Conservation (phyloP, 805 yeast species). For the Diddensiella santjacobensis region DNA sequence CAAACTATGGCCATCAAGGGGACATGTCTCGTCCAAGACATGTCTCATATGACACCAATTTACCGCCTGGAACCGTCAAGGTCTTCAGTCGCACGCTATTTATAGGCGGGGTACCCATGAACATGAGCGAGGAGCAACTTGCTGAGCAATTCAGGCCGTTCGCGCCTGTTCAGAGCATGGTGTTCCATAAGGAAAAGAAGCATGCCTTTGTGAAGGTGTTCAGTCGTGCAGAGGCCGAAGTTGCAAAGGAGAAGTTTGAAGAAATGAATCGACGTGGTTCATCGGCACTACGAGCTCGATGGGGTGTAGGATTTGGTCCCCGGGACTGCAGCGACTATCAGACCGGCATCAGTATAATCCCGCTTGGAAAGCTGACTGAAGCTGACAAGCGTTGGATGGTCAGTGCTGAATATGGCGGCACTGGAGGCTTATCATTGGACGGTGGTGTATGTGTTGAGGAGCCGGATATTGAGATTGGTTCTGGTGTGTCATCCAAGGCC, state of each 20-base stretch:
- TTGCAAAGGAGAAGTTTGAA: constrained; percentile 65
- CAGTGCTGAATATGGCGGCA: constrained; percentile 94
- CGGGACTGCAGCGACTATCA: constrained; percentile 96
- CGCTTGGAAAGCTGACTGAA: constrained; percentile 83
- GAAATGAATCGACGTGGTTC: constrained; percentile 55
- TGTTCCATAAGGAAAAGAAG: constrained; percentile 80
- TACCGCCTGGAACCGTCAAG: constrained; percentile 76
- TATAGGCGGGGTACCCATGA: constrained; percentile 86
- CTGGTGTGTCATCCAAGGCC: constrained; percentile 89
- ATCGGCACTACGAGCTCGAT: constrained; percentile 72
- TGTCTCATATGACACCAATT: constrained; percentile 61
- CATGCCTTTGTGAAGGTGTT: constrained; percentile 96
- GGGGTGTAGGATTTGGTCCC: constrained; percentile 99
- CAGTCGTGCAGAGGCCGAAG: constrained; percentile 88
- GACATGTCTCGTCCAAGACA: constrained; percentile 29
- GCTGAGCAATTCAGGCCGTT: constrained; percentile 70
- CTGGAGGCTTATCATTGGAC: constrained; percentile 78
- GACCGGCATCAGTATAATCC: constrained; percentile 83
- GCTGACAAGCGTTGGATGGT: constrained; percentile 90
- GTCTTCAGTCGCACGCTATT: constrained; percentile 88
- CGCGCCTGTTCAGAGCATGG: constrained; percentile 89
- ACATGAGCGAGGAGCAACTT: constrained; percentile 73
- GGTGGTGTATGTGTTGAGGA: constrained; percentile 87
- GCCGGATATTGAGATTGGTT: constrained; percentile 96
- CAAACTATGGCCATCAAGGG: background rate